These are phyloP conservation scores for Backusella psychrophila DNA, from an alignment of 192 early-diverging fungal genomes.

Conservation along the genomic window DNA sequence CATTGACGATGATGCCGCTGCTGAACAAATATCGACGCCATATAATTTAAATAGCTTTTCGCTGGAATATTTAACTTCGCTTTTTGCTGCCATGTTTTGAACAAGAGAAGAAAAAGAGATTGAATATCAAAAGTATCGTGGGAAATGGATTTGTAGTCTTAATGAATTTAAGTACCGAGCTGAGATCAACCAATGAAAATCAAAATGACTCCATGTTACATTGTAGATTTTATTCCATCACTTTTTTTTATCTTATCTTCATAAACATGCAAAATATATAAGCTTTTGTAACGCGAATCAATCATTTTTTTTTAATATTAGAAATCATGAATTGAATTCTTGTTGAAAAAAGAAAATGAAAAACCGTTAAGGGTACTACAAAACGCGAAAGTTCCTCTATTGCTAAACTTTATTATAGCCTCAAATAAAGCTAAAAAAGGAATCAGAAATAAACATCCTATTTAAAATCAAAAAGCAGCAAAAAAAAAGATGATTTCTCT, in stretches of 20 bases:
- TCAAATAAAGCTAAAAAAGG: not conserved
- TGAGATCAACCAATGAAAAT: not conserved
- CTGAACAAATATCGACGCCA: slow-evolving; percentile 36
- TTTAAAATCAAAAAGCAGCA: not conserved
- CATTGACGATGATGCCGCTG: slow-evolving; percentile 29
- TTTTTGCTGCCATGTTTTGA: not conserved
- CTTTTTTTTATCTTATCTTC: slow-evolving; percentile 3
- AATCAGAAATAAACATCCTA: not conserved
- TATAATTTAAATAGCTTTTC: slow-evolving; percentile 12
- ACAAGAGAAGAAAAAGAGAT: not conserved
- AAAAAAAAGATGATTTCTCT: not conserved
- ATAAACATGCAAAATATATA: not conserved
- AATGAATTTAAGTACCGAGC: not conserved
- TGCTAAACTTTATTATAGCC: not conserved
- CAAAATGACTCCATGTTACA: not conserved
- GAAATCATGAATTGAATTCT: not conserved
- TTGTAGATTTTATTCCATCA: not conserved
- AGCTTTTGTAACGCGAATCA: not conserved
- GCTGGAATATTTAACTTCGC: not conserved
- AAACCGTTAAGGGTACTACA: not conserved
- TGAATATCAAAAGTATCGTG: not conserved
- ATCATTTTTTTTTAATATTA: not conserved
- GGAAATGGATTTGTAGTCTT: not conserved
- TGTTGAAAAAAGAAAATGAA: not conserved
- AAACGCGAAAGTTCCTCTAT: not conserved